Evolutionary conservation across 495 filamentous ascomycete species (phyloP).

Genomic region (Neurospora sp.): DNA sequence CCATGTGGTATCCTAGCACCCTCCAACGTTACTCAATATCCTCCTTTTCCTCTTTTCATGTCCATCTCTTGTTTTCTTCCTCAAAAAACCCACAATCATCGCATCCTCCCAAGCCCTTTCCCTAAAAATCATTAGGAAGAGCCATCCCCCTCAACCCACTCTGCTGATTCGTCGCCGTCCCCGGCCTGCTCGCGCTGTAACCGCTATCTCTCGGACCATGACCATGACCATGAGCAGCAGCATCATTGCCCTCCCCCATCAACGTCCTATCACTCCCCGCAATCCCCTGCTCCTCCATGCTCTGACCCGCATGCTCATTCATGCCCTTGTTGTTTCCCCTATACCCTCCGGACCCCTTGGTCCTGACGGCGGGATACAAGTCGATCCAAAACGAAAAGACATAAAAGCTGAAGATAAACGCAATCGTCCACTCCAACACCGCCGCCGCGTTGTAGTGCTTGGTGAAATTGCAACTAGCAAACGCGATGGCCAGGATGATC

Average conservation of each 20-base stretch:
- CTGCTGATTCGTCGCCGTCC: neutral
- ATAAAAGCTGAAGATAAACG: slow-evolving; percentile 85
- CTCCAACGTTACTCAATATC: neutral
- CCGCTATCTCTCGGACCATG: neutral
- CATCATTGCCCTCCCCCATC: neutral
- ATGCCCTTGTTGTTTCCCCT: neutral
- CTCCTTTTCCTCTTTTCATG: neutral
- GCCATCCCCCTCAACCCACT: neutral
- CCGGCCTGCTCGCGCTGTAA: neutral
- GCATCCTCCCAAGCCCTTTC: neutral
- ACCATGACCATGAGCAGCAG: neutral
- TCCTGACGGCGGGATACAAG: slow-evolving; percentile 67
- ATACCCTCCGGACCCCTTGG: slow-evolving; percentile 26
- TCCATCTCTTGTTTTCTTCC: neutral
- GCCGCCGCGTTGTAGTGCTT: slow-evolving; percentile 44
- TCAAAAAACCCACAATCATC: neutral
- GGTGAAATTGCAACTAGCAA: slow-evolving; percentile 36
- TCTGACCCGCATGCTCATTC: neutral
- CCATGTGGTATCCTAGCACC: neutral
- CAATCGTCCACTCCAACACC: slow-evolving; percentile 66
- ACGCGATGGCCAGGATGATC: slow-evolving; percentile 60
- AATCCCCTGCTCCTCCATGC: neutral
- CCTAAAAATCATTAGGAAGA: neutral
- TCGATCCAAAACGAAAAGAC: slow-evolving; percentile 83
- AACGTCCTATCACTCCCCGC: neutral